Evolutionary conservation across 1,139 yeast genomes (phyloP), one percentile per base, ranked within the genome.

Genomic region (Zygoascus sp.): DNA sequence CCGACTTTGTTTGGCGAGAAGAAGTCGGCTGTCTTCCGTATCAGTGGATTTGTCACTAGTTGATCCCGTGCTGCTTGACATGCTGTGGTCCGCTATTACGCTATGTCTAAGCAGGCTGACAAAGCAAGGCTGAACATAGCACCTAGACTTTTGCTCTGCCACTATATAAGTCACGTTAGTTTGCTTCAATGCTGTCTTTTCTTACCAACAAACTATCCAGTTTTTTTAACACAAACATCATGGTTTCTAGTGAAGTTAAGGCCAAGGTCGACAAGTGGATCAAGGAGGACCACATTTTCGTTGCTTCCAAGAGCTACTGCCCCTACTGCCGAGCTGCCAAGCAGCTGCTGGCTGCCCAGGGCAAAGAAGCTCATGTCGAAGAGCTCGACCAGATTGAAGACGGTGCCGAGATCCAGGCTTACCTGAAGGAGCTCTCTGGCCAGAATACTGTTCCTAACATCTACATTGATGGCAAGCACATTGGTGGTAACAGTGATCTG

Each of bases 371-470:
- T 44, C 57, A 53, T 38, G 50, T 59, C 40, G 55, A 49, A 28
- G 52, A 54, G 23, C 39, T 55, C 44, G 57, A 55, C 32, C 37
- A 45, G 22, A 21, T 42, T 47, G 50, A 48, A 40, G 81, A 82
- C 44, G 90, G 89, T 37, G 62, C 65, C 15, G 83, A 75, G n/a
- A 79, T 90, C 58, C 97, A 92, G 70, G 82, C 76, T 44, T 95
- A 94, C 50, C 75, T 92, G 53, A 65, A 62, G 41, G 81, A 83
- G 61, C 67, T 88, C 54, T 83, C 95, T 36, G 95, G 96, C 53
- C 97, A 92, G 73, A 76, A 80, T 58, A 88, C 97, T 35, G 97
- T 92, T 50, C 98, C 98, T 53, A 90, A 85, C 67, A 78, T 92
- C 55, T 89, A 83, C 70, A 89, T 92, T 64, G 81, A 76, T 45